Conservation (phyloP, 768 basidiomycete genomes). For the Cyathus striatus region DNA sequence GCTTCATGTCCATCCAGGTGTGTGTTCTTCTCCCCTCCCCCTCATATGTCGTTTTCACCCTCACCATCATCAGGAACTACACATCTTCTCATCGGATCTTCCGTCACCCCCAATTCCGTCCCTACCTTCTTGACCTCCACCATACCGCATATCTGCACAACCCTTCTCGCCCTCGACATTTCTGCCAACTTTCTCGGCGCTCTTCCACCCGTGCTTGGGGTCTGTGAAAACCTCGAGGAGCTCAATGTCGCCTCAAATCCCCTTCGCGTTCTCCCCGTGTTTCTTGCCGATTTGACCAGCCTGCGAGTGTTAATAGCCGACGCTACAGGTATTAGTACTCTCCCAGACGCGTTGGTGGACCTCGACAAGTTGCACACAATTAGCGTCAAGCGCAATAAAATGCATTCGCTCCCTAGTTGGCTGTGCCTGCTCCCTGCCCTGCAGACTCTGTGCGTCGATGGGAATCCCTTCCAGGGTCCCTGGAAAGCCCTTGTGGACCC, state of each 20-base stretch:
- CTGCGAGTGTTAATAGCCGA: slow-evolving; percentile 93
- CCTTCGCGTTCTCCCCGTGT: slow-evolving; percentile 85
- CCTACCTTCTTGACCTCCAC: slow-evolving; percentile 66
- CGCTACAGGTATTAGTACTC: slow-evolving; percentile 70
- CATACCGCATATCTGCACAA: slow-evolving; percentile 68
- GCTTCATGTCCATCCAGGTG: slow-evolving; percentile 71
- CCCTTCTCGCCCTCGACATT: slow-evolving; percentile 90
- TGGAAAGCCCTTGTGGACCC: slow-evolving; percentile 90
- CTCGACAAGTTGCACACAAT: slow-evolving; percentile 84
- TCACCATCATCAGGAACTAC: slow-evolving; percentile 65
- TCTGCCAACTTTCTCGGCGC: slow-evolving; percentile 83
- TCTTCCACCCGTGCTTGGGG: slow-evolving; percentile 77
- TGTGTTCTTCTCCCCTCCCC: slow-evolving; percentile 17
- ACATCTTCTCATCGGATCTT: slow-evolving; percentile 86
- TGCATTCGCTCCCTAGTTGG: slow-evolving; percentile 92
- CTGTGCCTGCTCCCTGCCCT: slow-evolving; percentile 81
- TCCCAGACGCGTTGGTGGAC: slow-evolving; percentile 70
- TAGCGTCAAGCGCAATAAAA: slow-evolving; percentile 83
- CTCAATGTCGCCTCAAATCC: slow-evolving; percentile 92
- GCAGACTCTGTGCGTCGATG: slow-evolving; percentile 88
- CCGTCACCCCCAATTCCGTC: slow-evolving; percentile 70
- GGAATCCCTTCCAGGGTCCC: slow-evolving; percentile 92
- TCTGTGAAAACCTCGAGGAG: slow-evolving; percentile 83
- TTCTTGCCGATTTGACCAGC: slow-evolving; percentile 69
- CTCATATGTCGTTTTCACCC: slow-evolving; percentile 6